A percentile compares a stretch with the other conserved stretches of the same genome.
Conservation (phyloP, 345 rosid species). For the Trapa bicornis region DNA sequence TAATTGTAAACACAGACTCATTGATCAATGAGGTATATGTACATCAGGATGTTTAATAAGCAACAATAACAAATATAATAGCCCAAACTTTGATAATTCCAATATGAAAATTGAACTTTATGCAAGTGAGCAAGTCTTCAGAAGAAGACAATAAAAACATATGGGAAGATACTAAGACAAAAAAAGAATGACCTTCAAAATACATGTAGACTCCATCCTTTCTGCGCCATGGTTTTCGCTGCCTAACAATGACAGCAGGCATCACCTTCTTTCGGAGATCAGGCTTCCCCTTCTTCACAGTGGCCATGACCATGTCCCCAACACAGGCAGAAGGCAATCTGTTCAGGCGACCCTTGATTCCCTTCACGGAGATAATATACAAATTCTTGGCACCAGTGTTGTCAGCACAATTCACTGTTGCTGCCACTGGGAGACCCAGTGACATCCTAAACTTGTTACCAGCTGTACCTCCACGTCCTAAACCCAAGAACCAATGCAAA, state of each 20-base stretch:
- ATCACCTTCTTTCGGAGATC: slow-evolving; percentile 77
- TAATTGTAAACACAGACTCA: slow-evolving; percentile 3
- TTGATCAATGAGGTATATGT: background rate
- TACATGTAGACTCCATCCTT: slow-evolving; percentile 98
- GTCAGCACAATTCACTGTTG: too few relatives aligned
- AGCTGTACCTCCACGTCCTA: too few relatives aligned
- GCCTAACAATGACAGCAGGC: slow-evolving; percentile 94
- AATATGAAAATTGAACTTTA: too few relatives aligned
- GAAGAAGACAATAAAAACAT: background rate
- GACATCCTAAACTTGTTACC: too few relatives aligned
- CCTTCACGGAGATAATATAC: too few relatives aligned
- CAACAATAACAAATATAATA: slow-evolving; percentile 6
- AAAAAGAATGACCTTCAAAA: slow-evolving; percentile 44
- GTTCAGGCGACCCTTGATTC: too few relatives aligned
- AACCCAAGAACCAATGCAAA: too few relatives aligned
- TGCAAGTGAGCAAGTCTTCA: background rate
- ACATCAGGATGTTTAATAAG: slow-evolving; percentile 17
- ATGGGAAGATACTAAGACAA: background rate
- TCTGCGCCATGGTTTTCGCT: slow-evolving; percentile 96
- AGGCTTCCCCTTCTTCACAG: slow-evolving; percentile 91
- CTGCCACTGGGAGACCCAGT: too few relatives aligned
- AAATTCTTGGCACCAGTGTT: too few relatives aligned
- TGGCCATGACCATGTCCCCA: slow-evolving; percentile 54
- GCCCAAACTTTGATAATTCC: too few relatives aligned
- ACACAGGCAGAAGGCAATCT: too few relatives aligned